Base-by-base conservation (phyloP, 108 stramenopile species). In the Skeletonema tropicum region DNA sequence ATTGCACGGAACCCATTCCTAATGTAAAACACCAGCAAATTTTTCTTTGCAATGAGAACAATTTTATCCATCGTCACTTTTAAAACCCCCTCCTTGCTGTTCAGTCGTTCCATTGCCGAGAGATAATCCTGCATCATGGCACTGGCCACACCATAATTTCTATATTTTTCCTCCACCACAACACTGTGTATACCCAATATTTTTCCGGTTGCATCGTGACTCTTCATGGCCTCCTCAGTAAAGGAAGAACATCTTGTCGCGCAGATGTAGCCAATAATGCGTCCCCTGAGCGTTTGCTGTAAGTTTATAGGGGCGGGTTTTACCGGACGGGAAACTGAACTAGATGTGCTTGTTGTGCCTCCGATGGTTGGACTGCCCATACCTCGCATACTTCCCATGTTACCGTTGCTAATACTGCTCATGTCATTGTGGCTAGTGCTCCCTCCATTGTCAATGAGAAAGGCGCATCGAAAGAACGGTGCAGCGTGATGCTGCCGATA, bases 401-500 rank as follows among this genome's bases (percentile, higher is more conserved):
- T 42, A 11, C 46, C n/a, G 61, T 17, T 42, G 8, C 61, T 42
- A 11, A 61, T 36, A 15, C 33, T 61, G 13, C 14, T 14, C 5
- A 62, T 49, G 30, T 62, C 52, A 55, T 3, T 55, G 52, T 23
- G n/a, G 10, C 52, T 55, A 23, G 26, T 46, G 14, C 29, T 68
- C 12, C 66, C 48, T 10, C 30, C 64, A n/a, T 57, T 75, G 29
- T 57, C 67, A n/a, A 81, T 64, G 12, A 85, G 79, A 10, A 90
- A 82, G 15, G 89, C 92, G 45, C 92, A 93, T 48, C 94, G 89
- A 71, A 93, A 95, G 73, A 87, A 95, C 14, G 83, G 75, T 10
- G 92, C 92, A 6, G 94, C 94, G 42, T 90, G 89, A 68, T 95
- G 92, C 68, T 95, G 96, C 3, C 97, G 89, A 70, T 93, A 96